Conservation (phyloP, 495 filamentous ascomycete species). For the Podospora bellae-mahoneyi region DNA sequence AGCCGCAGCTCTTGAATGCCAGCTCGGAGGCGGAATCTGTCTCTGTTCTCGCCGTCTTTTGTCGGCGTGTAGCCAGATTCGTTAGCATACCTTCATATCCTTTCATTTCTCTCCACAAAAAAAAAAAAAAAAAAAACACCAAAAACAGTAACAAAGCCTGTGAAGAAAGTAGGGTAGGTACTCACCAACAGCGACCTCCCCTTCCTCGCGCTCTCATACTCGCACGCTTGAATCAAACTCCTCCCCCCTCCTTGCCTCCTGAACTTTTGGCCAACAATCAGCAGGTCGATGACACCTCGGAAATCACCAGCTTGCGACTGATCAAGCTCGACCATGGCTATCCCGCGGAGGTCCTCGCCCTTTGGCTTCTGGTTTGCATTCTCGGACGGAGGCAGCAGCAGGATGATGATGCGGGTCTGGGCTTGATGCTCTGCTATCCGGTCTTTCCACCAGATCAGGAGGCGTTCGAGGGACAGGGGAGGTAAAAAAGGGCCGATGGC, state of each 20-base stretch:
- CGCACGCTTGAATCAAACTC: conserved; percentile 34
- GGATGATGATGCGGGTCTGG: conserved; percentile 35
- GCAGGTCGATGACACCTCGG: conserved; percentile 38
- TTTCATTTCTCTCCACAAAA: background rate
- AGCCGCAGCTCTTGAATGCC: conserved; percentile 37
- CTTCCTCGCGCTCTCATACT: conserved; percentile 35
- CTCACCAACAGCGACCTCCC: conserved; percentile 39
- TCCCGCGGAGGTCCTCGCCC: conserved; percentile 36
- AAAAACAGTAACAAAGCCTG: background rate
- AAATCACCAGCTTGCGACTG: conserved; percentile 38
- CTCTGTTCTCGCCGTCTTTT: conserved; percentile 35
- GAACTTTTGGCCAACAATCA: conserved; percentile 34
- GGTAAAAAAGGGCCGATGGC: conserved; percentile 37
- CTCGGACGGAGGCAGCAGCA: conserved; percentile 31
- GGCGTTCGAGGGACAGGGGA: conserved; percentile 38
- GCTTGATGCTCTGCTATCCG: conserved; percentile 34
- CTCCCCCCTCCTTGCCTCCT: conserved; percentile 34
- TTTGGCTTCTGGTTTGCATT: conserved; percentile 19
- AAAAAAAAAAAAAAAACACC: background rate
- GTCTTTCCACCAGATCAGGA: conserved; percentile 41
- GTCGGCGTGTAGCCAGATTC: background rate
- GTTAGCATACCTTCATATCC: background rate
- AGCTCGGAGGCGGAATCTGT: conserved; percentile 35
- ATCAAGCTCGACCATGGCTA: conserved; percentile 38
- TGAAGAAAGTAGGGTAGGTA: background rate